phyloP scores from a whole-genome alignment of 352 stramenopile genomes.

The Globisporangium megalacanthum region DNA sequence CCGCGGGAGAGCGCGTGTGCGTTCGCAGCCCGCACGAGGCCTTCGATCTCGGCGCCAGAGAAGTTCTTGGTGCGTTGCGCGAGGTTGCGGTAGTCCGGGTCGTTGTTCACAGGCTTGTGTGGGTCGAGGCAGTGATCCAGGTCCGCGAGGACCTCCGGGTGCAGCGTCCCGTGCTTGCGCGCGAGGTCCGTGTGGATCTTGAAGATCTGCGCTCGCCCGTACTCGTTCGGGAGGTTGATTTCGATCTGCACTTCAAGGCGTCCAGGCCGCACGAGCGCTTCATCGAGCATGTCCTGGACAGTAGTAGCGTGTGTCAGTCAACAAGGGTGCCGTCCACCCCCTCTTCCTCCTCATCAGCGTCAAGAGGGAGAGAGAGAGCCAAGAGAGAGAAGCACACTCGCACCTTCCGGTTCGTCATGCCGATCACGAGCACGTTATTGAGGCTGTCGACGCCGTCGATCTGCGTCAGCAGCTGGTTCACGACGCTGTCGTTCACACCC shows the following conservation, averaged over 20 bases:
- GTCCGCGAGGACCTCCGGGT: slow-evolving; percentile 68
- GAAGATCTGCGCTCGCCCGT: slow-evolving; percentile 96
- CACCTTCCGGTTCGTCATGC: slow-evolving; percentile 99
- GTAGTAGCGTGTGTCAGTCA: neutral
- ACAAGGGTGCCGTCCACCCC: too few species aligned
- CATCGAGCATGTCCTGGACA: slow-evolving; percentile 87
- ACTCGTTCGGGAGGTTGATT: slow-evolving; percentile 96
- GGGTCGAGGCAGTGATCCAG: slow-evolving; percentile 69
- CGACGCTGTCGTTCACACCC: slow-evolving; percentile 96
- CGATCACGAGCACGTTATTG: slow-evolving; percentile 99
- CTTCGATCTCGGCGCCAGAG: slow-evolving; percentile 97
- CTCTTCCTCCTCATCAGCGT: too few species aligned
- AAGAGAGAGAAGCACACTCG: neutral
- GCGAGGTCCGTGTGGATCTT: slow-evolving; percentile 96
- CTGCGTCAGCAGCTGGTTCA: slow-evolving; percentile 99
- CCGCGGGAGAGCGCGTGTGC: slow-evolving; percentile 79
- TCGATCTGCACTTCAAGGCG: slow-evolving; percentile 99
- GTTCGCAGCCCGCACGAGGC: slow-evolving; percentile 94
- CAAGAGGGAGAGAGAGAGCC: too few species aligned
- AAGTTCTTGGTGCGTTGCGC: slow-evolving; percentile 98
- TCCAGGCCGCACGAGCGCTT: slow-evolving; percentile 97
- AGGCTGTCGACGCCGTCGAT: slow-evolving; percentile 99
- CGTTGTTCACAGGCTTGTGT: slow-evolving; percentile 50
- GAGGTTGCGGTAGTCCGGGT: slow-evolving; percentile 86
- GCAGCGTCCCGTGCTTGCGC: slow-evolving; percentile 65